phyloP scores from a whole-genome alignment of 352 stramenopile species.

The Globisporangium paroecandrum region DNA sequence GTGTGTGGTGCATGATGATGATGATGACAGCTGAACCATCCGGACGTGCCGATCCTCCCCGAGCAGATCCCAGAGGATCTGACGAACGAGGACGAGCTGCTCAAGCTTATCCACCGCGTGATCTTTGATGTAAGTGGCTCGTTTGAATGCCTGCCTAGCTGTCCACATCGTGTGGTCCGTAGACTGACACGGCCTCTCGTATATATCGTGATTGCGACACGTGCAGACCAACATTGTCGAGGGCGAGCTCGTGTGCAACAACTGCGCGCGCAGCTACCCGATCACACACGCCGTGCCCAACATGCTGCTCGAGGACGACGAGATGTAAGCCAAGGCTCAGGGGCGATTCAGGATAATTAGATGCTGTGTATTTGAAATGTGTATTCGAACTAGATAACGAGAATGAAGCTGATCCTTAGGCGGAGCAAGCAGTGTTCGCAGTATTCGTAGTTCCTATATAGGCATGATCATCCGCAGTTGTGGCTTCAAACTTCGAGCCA shows the following conservation, averaged over 20 bases:
- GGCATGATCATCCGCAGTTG: not conserved
- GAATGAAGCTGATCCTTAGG: not conserved
- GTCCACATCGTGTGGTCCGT: not conserved
- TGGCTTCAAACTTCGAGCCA: not conserved
- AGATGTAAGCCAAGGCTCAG: constrained; percentile 37
- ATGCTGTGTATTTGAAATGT: constrained; percentile 4
- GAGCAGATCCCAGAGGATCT: constrained; percentile 62
- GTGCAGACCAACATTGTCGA: constrained; percentile 82
- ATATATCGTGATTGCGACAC: not conserved
- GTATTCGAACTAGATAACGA: not conserved
- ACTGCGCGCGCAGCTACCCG: constrained; percentile 76
- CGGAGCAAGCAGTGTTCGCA: not conserved
- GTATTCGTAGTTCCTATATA: not conserved
- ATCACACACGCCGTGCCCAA: constrained; percentile 81
- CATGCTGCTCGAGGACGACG: constrained; percentile 84
- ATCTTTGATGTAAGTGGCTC: constrained; percentile 69
- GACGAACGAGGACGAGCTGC: constrained; percentile 57
- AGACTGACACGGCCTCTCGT: not conserved
- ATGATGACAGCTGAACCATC: constrained; percentile 61
- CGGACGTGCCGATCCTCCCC: constrained; percentile 67
- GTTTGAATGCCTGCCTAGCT: not conserved
- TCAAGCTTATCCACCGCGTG: constrained; percentile 71
- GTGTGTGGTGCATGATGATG: constrained; percentile 5
- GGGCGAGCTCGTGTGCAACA: constrained; percentile 81
- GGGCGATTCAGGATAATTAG: not conserved